Evolutionary conservation across 805 yeast species (phyloP).

Genomic region (Yarrowia sp.): DNA sequence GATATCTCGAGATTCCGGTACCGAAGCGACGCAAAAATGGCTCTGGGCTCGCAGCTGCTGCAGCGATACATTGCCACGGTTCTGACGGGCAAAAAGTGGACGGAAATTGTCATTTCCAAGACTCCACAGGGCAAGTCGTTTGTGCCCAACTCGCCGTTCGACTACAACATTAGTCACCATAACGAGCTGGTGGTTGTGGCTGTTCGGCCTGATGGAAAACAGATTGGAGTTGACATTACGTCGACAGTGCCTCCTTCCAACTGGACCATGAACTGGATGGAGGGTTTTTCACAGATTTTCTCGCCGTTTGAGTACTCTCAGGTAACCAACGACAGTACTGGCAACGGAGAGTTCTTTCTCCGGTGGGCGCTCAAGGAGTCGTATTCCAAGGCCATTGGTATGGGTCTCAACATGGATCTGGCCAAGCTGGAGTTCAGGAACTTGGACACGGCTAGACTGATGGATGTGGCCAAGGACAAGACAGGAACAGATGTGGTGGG

Average conservation of each 20-base stretch:
- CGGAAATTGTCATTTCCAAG: constrained; percentile 34
- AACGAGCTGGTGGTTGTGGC: constrained; percentile 48
- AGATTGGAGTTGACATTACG: constrained; percentile 51
- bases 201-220: constrained; percentile 32
- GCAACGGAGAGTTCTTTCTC: constrained; percentile 35
- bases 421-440: constrained; percentile 35
- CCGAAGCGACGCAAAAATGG: constrained; percentile 38
- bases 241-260: constrained; percentile 31
- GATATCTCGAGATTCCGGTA: constrained; percentile 43
- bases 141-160: constrained; percentile 36
- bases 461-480: constrained; percentile 22
- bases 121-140: constrained; percentile 58
- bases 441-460: constrained; percentile 26
- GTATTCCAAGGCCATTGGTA: constrained; percentile 62
- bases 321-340: neutral
- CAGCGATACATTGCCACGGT: constrained; percentile 44
- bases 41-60: constrained; percentile 48
- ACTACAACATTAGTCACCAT: constrained; percentile 62
- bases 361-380: constrained; percentile 82
- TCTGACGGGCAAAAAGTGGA: constrained; percentile 30
- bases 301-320: neutral
- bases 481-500: neutral
- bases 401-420: constrained; percentile 49
- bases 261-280: constrained; percentile 23
- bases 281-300: constrained; percentile 11